Base-by-base conservation (phyloP, 805 yeast species). In the Zygoascus bituminiphila region DNA sequence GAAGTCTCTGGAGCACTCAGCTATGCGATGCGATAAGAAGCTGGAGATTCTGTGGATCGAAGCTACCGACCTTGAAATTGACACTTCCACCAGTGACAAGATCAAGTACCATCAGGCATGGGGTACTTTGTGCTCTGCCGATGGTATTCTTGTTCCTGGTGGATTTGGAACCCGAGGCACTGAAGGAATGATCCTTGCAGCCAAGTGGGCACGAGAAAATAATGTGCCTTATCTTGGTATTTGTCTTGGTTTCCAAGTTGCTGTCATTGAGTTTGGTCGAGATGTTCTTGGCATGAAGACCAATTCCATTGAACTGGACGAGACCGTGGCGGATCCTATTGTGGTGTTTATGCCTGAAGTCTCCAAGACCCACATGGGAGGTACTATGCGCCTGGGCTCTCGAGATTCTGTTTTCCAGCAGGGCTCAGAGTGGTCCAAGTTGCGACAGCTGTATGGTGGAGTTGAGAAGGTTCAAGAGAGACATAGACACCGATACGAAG, bases 291-390 rank as follows among this genome's bases (percentile, higher is more conserved):
- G 88, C 39, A 65, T 77, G 54, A 66, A 73, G 50, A 48, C 55
- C 23, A 76, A 75, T 46, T 87, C 96, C 23, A 80, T 82, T 69
- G 98, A 91, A 72, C 86, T 91, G 62, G 78, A 77, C 55, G 70
- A 75, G 37, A 84, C 82, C 48, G 77, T 76, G 4, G 76, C 72
- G 29, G 75, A 77, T 47, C 82, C 88, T 17, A 78, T 88, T 46
- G 94, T 93, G 51, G 86, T 93, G 44, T 93, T 88, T 73, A 93
- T 93, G 99, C 99, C 99, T 40, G 99, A 93, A 69, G 88, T 91
- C 54, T 95, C 88, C 69, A 91, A 88, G 73, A 81, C 84, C 58
- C 88, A 87, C 66, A 77, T 93, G 74, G 99, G 99, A 55, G 99
- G 99, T 57, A 91, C 98, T 45, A 93, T 93, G 99, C 83, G 99